Percentiles rank a stretch among this genome's conserved stretches.
Conservation (phyloP, 2,329 filamentous ascomycete genomes). For the Acrodontium crateriforme region DNA sequence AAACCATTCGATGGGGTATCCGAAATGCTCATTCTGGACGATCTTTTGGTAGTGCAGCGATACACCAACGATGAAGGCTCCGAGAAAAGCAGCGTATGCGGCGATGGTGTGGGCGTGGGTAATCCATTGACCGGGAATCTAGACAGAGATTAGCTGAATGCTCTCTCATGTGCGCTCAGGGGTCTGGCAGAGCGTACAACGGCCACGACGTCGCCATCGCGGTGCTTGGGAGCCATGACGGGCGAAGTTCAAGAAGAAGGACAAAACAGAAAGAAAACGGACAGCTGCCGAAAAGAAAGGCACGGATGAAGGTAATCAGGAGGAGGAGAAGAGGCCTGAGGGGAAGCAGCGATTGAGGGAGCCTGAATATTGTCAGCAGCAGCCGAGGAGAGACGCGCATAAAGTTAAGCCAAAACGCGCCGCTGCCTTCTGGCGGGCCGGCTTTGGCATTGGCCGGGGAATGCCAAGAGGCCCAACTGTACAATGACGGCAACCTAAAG, state of each 20-base stretch:
- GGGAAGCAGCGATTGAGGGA: no score
- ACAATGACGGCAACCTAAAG: no score
- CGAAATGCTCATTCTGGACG: constrained; percentile 69
- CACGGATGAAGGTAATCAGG: no score
- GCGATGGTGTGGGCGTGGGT: constrained; percentile 73
- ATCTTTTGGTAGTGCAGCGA: constrained; percentile 90
- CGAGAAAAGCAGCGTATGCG: constrained; percentile 77
- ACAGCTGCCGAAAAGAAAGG: no score
- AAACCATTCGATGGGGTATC: constrained; percentile 43
- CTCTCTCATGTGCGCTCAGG: background rate
- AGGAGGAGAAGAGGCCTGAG: no score
- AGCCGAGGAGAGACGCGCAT: no score
- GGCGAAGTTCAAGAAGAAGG: constrained; percentile 2
- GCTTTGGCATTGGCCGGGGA: no score
- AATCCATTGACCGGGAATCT: constrained; percentile 75
- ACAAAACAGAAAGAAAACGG: constrained; percentile 3
- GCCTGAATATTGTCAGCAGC: no score
- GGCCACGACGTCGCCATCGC: constrained; percentile 49
- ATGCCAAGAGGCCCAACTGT: no score
- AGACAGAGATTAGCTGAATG: constrained; percentile 7
- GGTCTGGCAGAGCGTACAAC: constrained; percentile 31
- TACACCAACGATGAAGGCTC: constrained; percentile 66
- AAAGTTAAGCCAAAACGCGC: no score
- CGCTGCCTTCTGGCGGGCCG: no score
- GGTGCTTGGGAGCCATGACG: constrained; percentile 45